Evolutionary conservation across 2,329 filamentous ascomycete species (phyloP).

Genomic region (Venturia pyrina): DNA sequence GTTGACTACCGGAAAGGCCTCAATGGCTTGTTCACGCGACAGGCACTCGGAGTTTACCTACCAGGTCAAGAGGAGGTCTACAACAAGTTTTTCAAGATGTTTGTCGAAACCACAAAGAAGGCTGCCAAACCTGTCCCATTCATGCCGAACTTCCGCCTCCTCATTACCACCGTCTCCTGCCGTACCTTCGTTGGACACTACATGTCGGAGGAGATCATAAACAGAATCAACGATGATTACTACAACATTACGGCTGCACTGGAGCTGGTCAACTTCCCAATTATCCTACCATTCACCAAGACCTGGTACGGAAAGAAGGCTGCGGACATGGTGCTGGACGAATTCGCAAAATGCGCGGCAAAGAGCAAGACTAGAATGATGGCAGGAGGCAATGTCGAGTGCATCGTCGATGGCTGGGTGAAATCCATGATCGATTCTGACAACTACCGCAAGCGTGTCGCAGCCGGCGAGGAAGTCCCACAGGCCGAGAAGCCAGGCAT

Average conservation of each 20-base stretch:
- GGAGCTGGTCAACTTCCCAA: slow-evolving; percentile 95
- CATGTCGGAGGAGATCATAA: slow-evolving; percentile 79
- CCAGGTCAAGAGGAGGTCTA: slow-evolving; percentile 90
- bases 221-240: slow-evolving; percentile 93
- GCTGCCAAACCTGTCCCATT: slow-evolving; percentile 69
- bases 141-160: slow-evolving; percentile 85
- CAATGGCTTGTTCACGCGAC: slow-evolving; percentile 87
- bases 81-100: slow-evolving; percentile 72
- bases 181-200: slow-evolving; percentile 97
- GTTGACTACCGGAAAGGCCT: slow-evolving; percentile 96
- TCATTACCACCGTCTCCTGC: slow-evolving; percentile 91
- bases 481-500: slow-evolving; percentile 70
- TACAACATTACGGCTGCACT: slow-evolving; percentile 92
- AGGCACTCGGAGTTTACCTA: slow-evolving; percentile 78
- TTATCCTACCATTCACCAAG: slow-evolving; percentile 90
- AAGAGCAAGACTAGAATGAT: slow-evolving; percentile 91
- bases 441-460: slow-evolving; percentile 68
- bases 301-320: slow-evolving; percentile 97
- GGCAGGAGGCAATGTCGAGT: slow-evolving; percentile 73
- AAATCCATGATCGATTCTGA: slow-evolving; percentile 79
- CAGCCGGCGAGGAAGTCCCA: slow-evolving; percentile 58
- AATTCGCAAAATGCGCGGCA: slow-evolving; percentile 84
- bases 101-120: slow-evolving; percentile 60
- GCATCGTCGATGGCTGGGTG: slow-evolving; percentile 95
- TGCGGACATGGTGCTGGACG: slow-evolving; percentile 78